Evolutionary conservation across 164 flowering plant species (phyloP).

Genomic region (Taxillus chinensis): DNA sequence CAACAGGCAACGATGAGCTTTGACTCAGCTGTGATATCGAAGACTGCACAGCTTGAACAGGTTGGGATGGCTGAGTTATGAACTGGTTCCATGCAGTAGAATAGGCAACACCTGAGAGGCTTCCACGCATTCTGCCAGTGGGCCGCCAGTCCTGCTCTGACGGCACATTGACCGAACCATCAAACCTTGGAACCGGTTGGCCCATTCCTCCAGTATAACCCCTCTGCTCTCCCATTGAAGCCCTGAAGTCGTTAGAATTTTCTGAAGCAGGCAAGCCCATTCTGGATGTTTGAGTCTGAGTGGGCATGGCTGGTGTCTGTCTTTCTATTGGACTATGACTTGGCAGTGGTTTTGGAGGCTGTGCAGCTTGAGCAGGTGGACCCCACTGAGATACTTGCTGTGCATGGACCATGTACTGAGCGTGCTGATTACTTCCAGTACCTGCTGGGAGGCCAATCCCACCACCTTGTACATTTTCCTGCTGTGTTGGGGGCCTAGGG

Average conservation of each 20-base stretch:
- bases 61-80: neutral
- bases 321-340: constrained; percentile 9
- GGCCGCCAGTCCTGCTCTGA: neutral
- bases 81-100: neutral
- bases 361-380: no score
- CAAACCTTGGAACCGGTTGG: neutral
- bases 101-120: neutral
- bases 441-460: constrained; percentile 12
- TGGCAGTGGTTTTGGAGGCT: neutral
- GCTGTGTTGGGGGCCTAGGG: constrained; percentile 21
- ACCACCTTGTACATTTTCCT: constrained; percentile 15
- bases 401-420: constrained; percentile 8
- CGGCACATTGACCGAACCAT: neutral
- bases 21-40: neutral
- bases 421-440: constrained; percentile 10
- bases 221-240: constrained; percentile 18
- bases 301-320: constrained; percentile 18
- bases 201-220: neutral
- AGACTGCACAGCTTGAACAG: neutral
- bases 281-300: constrained; percentile 27
- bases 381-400: constrained; percentile 2
- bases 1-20: neutral
- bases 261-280: constrained; percentile 11
- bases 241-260: constrained; percentile 14
- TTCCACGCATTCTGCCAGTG: neutral